These are phyloP conservation scores for Trichoderma sp. DNA, from an alignment of 2,329 filamentous ascomycete genomes.

Conservation along the genomic window DNA sequence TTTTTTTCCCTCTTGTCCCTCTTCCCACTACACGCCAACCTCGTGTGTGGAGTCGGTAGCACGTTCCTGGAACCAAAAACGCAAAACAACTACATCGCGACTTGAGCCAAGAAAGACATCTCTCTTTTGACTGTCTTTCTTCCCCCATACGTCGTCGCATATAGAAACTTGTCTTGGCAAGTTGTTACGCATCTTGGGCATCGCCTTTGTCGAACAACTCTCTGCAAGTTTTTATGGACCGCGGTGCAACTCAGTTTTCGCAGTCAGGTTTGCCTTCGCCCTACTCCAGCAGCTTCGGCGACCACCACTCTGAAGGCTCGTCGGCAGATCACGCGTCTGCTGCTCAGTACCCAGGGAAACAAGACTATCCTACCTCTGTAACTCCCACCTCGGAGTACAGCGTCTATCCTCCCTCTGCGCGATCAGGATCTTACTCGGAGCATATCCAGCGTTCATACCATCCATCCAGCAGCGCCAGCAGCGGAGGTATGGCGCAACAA, in stretches of 20 bases:
- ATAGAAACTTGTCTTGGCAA: slow-evolving; percentile 13
- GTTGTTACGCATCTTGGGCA: slow-evolving; percentile 13
- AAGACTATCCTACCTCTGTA: slow-evolving; percentile 75
- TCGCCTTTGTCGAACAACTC: slow-evolving; percentile 19
- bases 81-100: slow-evolving; percentile 37
- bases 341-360: slow-evolving; percentile 82
- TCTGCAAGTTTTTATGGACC: slow-evolving; percentile 52
- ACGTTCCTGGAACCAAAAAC: slow-evolving; percentile 41
- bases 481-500: slow-evolving; percentile 92
- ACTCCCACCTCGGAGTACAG: slow-evolving; percentile 90
- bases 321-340: slow-evolving; percentile 90
- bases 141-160: not conserved
- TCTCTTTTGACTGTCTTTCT: slow-evolving; percentile 28
- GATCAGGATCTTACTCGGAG: slow-evolving; percentile 83
- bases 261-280: slow-evolving; percentile 84
- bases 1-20: slow-evolving; percentile 9
- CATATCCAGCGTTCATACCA: slow-evolving; percentile 85
- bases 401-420: slow-evolving; percentile 72
- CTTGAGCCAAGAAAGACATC: slow-evolving; percentile 32
- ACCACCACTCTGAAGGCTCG: slow-evolving; percentile 80
- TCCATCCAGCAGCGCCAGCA: slow-evolving; percentile 71
- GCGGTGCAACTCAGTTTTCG: slow-evolving; percentile 72
- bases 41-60: slow-evolving; percentile 38
- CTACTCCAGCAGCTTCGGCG: slow-evolving; percentile 65
- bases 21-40: slow-evolving; percentile 27